These are phyloP conservation scores for Amaranthus tricolor DNA, from an alignment of 179 eudicot genomes.

Conservation along the genomic window DNA sequence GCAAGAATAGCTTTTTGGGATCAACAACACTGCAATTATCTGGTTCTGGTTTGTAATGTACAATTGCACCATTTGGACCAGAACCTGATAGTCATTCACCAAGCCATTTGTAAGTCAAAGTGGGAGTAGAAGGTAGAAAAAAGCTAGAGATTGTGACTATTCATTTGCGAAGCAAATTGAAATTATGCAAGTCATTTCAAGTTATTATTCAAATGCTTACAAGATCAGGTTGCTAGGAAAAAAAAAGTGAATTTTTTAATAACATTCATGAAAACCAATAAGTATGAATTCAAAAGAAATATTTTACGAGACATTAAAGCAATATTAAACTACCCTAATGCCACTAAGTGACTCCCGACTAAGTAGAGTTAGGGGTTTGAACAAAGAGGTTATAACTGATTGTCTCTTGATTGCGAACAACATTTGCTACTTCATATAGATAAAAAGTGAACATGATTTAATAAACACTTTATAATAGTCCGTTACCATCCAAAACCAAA, in stretches of 20 bases:
- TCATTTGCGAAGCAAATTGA: not conserved
- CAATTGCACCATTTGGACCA: conserved; percentile 97
- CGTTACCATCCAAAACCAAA: no score
- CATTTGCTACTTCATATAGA: no score
- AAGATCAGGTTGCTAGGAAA: not conserved
- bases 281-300: not conserved
- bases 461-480: no score
- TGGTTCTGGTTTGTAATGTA: conserved; percentile 92
- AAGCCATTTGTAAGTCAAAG: conserved; percentile 8
- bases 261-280: not conserved
- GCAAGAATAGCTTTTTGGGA: conserved; percentile 62
- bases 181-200: not conserved
- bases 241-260: not conserved
- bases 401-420: no score
- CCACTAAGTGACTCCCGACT: not conserved
- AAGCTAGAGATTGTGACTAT: not conserved
- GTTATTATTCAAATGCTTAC: not conserved
- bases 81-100: conserved; percentile 42
- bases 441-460: no score
- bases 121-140: conserved; percentile 2
- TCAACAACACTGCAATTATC: conserved; percentile 74
- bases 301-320: not conserved
- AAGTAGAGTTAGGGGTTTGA: no score
- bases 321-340: not conserved
- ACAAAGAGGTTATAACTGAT: no score